phyloP scores from a whole-genome alignment of 192 early-diverging fungal species.

The Coemansia sp. region DNA sequence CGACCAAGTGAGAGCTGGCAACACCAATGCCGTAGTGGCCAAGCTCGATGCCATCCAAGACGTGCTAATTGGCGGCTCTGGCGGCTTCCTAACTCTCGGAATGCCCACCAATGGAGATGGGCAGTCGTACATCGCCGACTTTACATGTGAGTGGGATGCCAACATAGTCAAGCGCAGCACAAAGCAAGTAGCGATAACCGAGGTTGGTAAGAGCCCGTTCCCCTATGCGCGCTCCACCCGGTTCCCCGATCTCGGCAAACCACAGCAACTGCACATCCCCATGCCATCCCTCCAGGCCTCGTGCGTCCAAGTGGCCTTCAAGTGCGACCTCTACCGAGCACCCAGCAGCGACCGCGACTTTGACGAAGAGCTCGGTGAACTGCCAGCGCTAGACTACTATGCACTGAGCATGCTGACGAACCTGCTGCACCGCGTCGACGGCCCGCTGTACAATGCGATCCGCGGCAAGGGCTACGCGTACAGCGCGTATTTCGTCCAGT shows the following conservation, averaged over 20 bases:
- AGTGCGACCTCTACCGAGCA: constrained; percentile 32
- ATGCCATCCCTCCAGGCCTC: constrained; percentile 54
- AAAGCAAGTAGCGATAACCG: background rate
- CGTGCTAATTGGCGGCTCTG: constrained; percentile 1
- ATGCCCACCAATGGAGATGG: constrained; percentile 10
- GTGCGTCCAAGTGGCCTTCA: constrained; percentile 37
- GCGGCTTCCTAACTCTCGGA: constrained; percentile 26
- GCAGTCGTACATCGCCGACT: constrained; percentile 18
- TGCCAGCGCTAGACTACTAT: constrained; percentile 53
- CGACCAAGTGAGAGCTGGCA: constrained; percentile 13
- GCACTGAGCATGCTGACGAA: constrained; percentile 65
- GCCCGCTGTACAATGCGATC: constrained; percentile 73
- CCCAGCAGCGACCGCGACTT: constrained; percentile 21
- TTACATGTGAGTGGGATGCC: constrained; percentile 23
- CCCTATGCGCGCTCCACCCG: constrained; percentile 45
- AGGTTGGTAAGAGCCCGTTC: constrained; percentile 25
- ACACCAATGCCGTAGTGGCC: constrained; percentile 2
- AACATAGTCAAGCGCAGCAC: constrained; percentile 10
- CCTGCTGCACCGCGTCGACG: constrained; percentile 70
- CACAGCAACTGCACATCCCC: constrained; percentile 52
- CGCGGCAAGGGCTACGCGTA: constrained; percentile 79
- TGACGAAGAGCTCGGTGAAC: constrained; percentile 36
- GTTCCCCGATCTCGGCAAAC: constrained; percentile 37
- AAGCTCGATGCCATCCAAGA: constrained; percentile 12
- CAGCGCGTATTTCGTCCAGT: constrained; percentile 58